Evolutionary conservation across 2,329 filamentous ascomycete genomes (phyloP), one percentile per base, ranked within the genome.

Genomic region (Chrysoporthe cubensis): DNA sequence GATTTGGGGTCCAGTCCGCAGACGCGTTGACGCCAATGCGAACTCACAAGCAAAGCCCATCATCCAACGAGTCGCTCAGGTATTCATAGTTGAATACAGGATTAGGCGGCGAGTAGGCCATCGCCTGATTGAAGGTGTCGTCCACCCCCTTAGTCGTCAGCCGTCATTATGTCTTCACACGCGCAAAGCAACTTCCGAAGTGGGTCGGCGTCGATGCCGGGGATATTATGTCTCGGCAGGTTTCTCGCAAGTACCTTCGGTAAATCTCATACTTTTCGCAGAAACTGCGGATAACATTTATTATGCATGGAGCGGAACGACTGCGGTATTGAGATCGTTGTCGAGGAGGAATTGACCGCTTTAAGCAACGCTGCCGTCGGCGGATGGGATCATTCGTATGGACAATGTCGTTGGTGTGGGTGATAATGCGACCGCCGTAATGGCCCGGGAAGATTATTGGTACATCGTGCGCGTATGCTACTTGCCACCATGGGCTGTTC

Each of bases 401-500:
- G 11, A 4, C 11, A 13, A 21, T 54, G 50, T 16, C 4, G 32
- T 13, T 54, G 50, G 4, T 32, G 50, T 16, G 50, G 14, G 13
- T 0, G 21, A 16, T 13, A 14, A 54, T 5, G 21, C 32, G 32
- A 54, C 50, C 50, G 50, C 32, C 32, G 50, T 14, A 34, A 54
- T 54, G 21, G 13, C 50, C 50, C 16, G 26, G 5, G 50, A 52
- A 9, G n/a, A 54, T 4, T 13, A 32, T 34, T 34, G 26, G 26
- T 3, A 21, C 2, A 14, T 32, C 14, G 50, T 26, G 26, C 50
- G 26, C 32, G 50, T 2, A 13, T 34, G 50, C 21, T 34, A 5
- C 16, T 54, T 54, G 50, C 50, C 50, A 54, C 50, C 32, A 26
- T 54, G 50, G 50, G 50, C 11, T 54, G 50, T 54, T 26, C 50